phyloP scores from a whole-genome alignment of 106 monocot genomes.

The Narthecium ossifragum region DNA sequence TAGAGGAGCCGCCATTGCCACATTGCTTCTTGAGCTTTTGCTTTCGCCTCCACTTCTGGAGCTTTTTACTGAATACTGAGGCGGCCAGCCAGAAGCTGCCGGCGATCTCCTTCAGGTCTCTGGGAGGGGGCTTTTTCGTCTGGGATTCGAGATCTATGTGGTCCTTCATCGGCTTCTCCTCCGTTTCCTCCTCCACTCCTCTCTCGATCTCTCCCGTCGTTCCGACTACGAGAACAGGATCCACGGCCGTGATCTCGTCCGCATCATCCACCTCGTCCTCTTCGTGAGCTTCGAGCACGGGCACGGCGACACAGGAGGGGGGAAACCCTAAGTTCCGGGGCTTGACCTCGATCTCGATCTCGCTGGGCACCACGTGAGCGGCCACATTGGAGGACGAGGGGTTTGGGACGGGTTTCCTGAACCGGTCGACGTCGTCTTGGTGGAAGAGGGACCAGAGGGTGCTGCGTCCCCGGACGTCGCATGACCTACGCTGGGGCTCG shows the following conservation, averaged over 20 bases:
- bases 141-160: background rate
- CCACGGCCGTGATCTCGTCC: constrained; percentile 19
- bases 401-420: background rate
- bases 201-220: constrained; percentile 18
- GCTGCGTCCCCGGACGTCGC: constrained; percentile 40
- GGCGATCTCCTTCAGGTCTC: constrained; percentile 25
- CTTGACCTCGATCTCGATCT: constrained; percentile 6
- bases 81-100: constrained; percentile 61
- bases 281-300: background rate
- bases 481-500: constrained; percentile 54
- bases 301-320: background rate
- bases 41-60: constrained; percentile 60
- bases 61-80: constrained; percentile 67
- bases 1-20: background rate
- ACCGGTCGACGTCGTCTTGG: constrained; percentile 21
- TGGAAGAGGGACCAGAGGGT: constrained; percentile 45
- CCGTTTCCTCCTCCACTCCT: constrained; percentile 11
- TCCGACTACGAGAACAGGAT: background rate
- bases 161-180: constrained; percentile 32
- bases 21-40: constrained; percentile 39
- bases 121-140: constrained; percentile 13
- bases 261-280: constrained; percentile 1
- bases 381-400: background rate
- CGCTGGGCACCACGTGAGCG: background rate
- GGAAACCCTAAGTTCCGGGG: constrained; percentile 1